Conservation (phyloP, 2,329 filamentous ascomycete species). For the Aspergillus pseudotamarii region DNA sequence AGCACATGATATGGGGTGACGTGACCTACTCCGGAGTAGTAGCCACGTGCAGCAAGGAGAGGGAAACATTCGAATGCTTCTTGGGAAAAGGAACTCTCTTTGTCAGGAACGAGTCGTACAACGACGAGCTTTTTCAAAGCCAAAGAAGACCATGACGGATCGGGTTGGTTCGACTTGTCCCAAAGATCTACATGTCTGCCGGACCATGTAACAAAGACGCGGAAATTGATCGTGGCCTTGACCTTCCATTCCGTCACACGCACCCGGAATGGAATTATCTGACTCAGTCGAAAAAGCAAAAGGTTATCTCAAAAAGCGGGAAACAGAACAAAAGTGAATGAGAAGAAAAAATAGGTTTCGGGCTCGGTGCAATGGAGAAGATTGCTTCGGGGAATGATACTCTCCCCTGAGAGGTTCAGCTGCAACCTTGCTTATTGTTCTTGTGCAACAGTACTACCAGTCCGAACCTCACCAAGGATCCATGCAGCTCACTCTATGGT, state of each 20-base stretch:
- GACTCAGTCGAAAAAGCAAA: not conserved
- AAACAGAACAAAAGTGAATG: not conserved
- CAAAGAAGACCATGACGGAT: not conserved
- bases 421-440: not conserved
- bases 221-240: not conserved
- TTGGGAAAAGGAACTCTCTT: not conserved
- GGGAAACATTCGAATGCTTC: not conserved
- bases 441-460: not conserved
- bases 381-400: not conserved
- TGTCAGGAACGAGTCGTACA: not conserved
- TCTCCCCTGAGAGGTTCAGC: not conserved
- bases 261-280: not conserved
- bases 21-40: no score
- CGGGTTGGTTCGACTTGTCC: not conserved
- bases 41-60: not conserved
- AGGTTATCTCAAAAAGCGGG: no score
- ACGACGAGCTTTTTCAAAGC: not conserved
- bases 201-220: not conserved
- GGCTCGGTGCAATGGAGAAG: no score
- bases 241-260: not conserved
- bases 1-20: not conserved
- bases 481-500: not conserved
- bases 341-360: not conserved
- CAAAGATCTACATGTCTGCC: not conserved
- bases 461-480: not conserved